Evolutionary conservation across 2,329 filamentous ascomycete genomes (phyloP).

Genomic region (Verticillium tricorpus): DNA sequence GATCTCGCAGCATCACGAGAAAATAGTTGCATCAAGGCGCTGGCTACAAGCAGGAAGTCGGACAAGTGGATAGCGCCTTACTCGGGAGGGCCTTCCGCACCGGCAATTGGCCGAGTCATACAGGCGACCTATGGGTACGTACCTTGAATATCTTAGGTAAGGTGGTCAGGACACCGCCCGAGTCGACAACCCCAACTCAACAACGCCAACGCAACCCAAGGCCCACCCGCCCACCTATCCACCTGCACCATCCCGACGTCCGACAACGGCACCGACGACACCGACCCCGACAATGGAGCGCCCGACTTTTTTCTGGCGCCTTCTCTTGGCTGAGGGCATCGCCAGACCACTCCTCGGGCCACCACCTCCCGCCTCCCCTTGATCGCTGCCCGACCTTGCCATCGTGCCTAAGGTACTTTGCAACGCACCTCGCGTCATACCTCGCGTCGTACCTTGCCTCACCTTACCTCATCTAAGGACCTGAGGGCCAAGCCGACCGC

Average conservation of each 20-base stretch:
- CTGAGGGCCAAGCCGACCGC: too few species aligned
- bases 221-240: background rate
- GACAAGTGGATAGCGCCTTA: background rate
- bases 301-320: background rate
- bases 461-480: too few species aligned
- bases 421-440: too few species aligned
- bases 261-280: background rate
- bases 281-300: background rate
- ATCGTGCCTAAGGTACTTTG: too few species aligned
- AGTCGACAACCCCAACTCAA: background rate
- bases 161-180: too few species aligned
- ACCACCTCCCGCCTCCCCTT: background rate
- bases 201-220: background rate
- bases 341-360: background rate
- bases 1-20: too few species aligned
- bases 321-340: background rate
- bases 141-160: too few species aligned
- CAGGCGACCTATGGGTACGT: background rate
- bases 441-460: too few species aligned
- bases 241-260: background rate
- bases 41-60: too few species aligned
- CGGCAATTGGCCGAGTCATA: background rate
- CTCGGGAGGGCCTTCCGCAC: background rate
- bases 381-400: background rate
- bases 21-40: too few species aligned